phyloP scores from a whole-genome alignment of 2,329 filamentous ascomycete species.

The Pseudogymnoascus pannorum region DNA sequence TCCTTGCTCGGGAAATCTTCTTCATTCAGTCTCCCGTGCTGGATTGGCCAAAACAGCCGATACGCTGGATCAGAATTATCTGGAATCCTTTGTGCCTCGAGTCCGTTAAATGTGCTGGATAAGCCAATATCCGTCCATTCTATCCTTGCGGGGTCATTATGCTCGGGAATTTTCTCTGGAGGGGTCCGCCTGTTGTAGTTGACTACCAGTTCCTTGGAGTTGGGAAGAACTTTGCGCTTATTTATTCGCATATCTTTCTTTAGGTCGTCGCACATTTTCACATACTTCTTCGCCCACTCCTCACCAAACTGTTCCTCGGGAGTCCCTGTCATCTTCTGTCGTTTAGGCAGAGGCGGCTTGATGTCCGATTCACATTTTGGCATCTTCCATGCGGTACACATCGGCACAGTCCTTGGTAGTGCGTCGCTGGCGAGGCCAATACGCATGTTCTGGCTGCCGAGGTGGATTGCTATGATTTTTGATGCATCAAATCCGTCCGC shows the following conservation, averaged over 20 bases:
- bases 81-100: conserved; percentile 75
- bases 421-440: conserved; percentile 96
- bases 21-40: conserved; percentile 82
- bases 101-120: conserved; percentile 67
- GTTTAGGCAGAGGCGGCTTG: conserved; percentile 67
- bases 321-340: conserved; percentile 49
- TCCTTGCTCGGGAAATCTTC: conserved; percentile 75
- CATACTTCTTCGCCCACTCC: conserved; percentile 69
- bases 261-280: conserved; percentile 76
- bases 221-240: conserved; percentile 92
- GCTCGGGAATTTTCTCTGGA: conserved; percentile 81
- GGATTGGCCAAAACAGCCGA: conserved; percentile 87
- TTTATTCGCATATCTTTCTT: conserved; percentile 87
- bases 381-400: conserved; percentile 79
- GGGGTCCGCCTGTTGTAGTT: conserved; percentile 86
- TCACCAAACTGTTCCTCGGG: conserved; percentile 80
- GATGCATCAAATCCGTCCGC: conserved; percentile 65
- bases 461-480: conserved; percentile 90
- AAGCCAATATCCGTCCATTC: conserved; percentile 83
- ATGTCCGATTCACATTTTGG: conserved; percentile 76
- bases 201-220: conserved; percentile 89
- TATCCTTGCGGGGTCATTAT: conserved; percentile 88
- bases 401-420: conserved; percentile 86
- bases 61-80: conserved; percentile 86
- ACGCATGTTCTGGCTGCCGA: conserved; percentile 89